These are phyloP conservation scores for Termitomyces sp. DNA, from an alignment of 1,284 basidiomycete species.

Conservation along the genomic window DNA sequence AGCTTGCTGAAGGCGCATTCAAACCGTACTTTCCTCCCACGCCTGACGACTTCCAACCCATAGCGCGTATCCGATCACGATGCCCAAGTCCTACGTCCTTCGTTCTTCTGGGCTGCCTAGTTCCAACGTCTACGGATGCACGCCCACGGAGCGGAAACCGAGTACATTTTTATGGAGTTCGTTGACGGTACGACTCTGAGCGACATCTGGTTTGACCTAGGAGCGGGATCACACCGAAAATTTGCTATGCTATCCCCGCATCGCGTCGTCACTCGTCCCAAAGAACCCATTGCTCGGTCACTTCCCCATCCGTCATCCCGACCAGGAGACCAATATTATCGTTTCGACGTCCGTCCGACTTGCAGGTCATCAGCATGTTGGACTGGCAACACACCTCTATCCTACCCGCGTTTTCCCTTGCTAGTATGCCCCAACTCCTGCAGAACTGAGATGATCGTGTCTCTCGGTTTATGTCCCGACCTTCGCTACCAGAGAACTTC, in stretches of 20 bases:
- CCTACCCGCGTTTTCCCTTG: background rate
- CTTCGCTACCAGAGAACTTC: background rate
- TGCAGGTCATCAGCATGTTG: background rate
- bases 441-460: background rate
- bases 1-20: conserved; percentile 37
- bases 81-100: conserved; percentile 33
- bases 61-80: conserved; percentile 37
- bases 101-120: conserved; percentile 33
- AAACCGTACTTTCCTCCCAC: conserved; percentile 41
- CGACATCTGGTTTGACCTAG: background rate
- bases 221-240: too few relatives aligned
- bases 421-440: background rate
- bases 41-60: conserved; percentile 32
- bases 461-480: background rate
- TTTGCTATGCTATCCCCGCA: conserved; percentile 34
- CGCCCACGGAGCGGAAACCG: conserved; percentile 38
- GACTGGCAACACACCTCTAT: background rate
- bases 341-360: background rate
- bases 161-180: conserved; percentile 52
- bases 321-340: background rate
- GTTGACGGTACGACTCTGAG: conserved; percentile 25
- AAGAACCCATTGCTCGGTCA: conserved; percentile 16
- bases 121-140: conserved; percentile 47
- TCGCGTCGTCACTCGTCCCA: conserved; percentile 27
- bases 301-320: background rate